Conservation (phyloP, 495 filamentous ascomycete genomes). For the Aspergillus saccharolyticus region DNA sequence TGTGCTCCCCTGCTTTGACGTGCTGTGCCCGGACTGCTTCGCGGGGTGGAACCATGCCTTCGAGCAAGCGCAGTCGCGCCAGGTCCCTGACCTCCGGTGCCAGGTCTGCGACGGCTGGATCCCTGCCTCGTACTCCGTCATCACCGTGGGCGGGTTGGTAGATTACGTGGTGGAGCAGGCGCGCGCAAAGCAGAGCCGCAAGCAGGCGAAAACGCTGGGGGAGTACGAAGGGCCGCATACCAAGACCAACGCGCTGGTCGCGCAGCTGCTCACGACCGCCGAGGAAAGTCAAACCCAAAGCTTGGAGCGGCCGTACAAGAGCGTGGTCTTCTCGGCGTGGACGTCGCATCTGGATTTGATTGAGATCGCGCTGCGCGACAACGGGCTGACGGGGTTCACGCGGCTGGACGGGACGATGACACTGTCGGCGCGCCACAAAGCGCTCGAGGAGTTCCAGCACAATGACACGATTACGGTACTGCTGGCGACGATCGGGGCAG, state of each 20-base stretch:
- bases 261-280: constrained; percentile 56
- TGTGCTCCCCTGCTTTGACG: constrained; percentile 78
- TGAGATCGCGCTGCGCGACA: constrained; percentile 70
- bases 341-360: constrained; percentile 92
- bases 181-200: constrained; percentile 44
- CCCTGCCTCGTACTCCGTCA: constrained; percentile 53
- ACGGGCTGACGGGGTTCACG: constrained; percentile 56
- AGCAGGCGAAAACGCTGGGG: constrained; percentile 55
- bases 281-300: constrained; percentile 53
- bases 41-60: constrained; percentile 31
- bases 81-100: constrained; percentile 45
- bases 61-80: constrained; percentile 10
- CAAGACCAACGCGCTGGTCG: constrained; percentile 76
- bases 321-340: constrained; percentile 91
- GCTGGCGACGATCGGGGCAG: constrained; percentile 86
- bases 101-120: constrained; percentile 60
- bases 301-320: constrained; percentile 69
- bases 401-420: constrained; percentile 87
- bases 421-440: constrained; percentile 60
- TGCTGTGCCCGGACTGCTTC: constrained; percentile 73
- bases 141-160: constrained; percentile 61
- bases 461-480: constrained; percentile 69
- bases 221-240: constrained; percentile 82
- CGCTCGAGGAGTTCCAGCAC: constrained; percentile 72
- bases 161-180: constrained; percentile 50